Evolutionary conservation across 257 asterid species (phyloP), one percentile per base, ranked within the genome.

Genomic region (Solanum rostratum): DNA sequence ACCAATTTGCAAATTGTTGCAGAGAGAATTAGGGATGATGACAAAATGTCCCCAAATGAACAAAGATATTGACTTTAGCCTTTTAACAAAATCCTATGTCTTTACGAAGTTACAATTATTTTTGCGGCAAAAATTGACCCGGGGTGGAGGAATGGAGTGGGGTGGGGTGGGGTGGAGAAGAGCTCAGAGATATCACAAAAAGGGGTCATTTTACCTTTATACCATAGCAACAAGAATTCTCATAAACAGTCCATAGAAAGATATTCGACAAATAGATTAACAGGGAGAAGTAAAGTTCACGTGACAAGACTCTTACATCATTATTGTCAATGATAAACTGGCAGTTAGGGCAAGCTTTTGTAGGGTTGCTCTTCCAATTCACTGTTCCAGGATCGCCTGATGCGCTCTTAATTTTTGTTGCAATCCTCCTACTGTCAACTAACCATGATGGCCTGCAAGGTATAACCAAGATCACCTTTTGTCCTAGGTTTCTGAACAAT

Each of bases 291-390:
- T 14, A 19, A 30, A 82, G 79, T 43, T 84, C 20, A 50, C 29
- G 45, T 49, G 59, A 70, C 63, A 30, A 7, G 81, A 66, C 57
- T 43, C 87, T 85, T 96, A 93, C 99, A 83, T 95, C 98, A 80
- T 88, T 91, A 81, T 96, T 96, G 86, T 96, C 98, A 10, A 96
- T 93, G 27, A 86, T 79, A 85, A 89, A 84, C 65, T 87, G 92
- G 91, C 98, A 95, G 2, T 87, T 97, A 52, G 99, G 99, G 92
- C 99, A 97, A 87, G 92, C 86, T 91, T 87, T 95, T 0, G 98
- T 85, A 2, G 99, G 98, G 83, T 97, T 92, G 96, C 98, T 95
- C 86, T 92, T 91, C 97, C 97, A 95, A 83, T 87, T 87, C 82
- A 87, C 88, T 84, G 86, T 84, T 83, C 66, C 88, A 0, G 92